Conservation (phyloP, 2,329 filamentous ascomycete genomes). For the Exophiala sp. region DNA sequence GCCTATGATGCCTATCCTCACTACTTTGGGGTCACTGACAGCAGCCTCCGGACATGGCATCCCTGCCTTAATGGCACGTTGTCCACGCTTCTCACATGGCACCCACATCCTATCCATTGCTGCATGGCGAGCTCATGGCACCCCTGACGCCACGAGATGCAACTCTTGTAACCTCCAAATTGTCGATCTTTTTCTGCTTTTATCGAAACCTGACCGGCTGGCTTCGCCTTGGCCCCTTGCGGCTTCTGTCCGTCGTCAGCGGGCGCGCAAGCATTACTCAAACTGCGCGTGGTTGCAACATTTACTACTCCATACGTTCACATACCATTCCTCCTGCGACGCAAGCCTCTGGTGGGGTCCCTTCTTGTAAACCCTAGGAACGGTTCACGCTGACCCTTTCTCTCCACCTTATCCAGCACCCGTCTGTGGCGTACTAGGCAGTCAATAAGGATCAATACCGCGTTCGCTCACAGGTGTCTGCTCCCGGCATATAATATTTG, state of each 20-base stretch:
- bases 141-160: slow-evolving; percentile 1
- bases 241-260: neutral
- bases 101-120: neutral
- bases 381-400: no score
- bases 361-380: no score
- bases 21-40: slow-evolving; percentile 1
- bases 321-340: no score
- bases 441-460: no score
- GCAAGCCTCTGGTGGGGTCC: no score
- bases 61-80: slow-evolving; percentile 1
- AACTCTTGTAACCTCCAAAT: neutral
- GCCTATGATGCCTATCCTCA: slow-evolving; percentile 7
- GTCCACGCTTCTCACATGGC: neutral
- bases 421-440: no score
- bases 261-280: neutral
- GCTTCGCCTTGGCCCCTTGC: neutral
- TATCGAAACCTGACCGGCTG: neutral
- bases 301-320: no score
- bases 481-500: no score
- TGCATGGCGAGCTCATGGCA: slow-evolving; percentile 4
- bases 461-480: no score
- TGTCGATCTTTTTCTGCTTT: neutral
- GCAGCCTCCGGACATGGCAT: neutral
- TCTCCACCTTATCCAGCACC: no score
- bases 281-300: no score